Evolutionary conservation across 805 yeast species (phyloP).

Genomic region (Candida insectalens): DNA sequence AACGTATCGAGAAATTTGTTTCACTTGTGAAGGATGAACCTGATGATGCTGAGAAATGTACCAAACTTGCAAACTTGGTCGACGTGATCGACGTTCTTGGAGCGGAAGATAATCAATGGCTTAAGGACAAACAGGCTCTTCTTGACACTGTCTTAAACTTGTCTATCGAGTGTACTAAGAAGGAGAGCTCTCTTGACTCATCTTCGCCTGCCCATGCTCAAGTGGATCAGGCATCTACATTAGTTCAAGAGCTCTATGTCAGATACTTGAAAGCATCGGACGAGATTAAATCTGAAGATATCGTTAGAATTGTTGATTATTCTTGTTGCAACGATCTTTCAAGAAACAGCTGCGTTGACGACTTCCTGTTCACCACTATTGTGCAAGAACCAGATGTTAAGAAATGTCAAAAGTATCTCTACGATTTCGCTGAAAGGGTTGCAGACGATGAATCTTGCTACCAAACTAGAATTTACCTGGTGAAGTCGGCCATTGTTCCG

Average conservation of each 20-base stretch:
- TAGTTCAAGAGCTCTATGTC: constrained; percentile 44
- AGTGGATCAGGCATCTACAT: constrained; percentile 57
- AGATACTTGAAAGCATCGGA: constrained; percentile 10
- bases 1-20: constrained; percentile 39
- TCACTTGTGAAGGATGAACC: constrained; percentile 37
- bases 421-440: constrained; percentile 39
- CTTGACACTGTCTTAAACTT: constrained; percentile 33
- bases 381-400: constrained; percentile 40
- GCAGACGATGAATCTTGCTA: constrained; percentile 33
- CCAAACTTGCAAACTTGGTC: constrained; percentile 64
- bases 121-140: constrained; percentile 36
- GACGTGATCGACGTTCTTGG: constrained; percentile 52
- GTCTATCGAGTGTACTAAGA: constrained; percentile 32
- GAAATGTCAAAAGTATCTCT: constrained; percentile 41
- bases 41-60: constrained; percentile 42
- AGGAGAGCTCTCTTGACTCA: constrained; percentile 32
- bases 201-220: constrained; percentile 60
- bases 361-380: constrained; percentile 46
- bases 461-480: constrained; percentile 50
- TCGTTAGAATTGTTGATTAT: constrained; percentile 32
- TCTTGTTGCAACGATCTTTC: constrained; percentile 36
- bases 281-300: constrained; percentile 18
- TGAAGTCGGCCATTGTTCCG: constrained; percentile 56
- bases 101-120: constrained; percentile 40
- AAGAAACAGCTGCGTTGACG: constrained; percentile 38